A percentile compares a stretch with the other conserved stretches of the same genome.
These are phyloP conservation scores for Diaporthe sp. DNA, from an alignment of 2,329 filamentous ascomycete species.

Conservation along the genomic window DNA sequence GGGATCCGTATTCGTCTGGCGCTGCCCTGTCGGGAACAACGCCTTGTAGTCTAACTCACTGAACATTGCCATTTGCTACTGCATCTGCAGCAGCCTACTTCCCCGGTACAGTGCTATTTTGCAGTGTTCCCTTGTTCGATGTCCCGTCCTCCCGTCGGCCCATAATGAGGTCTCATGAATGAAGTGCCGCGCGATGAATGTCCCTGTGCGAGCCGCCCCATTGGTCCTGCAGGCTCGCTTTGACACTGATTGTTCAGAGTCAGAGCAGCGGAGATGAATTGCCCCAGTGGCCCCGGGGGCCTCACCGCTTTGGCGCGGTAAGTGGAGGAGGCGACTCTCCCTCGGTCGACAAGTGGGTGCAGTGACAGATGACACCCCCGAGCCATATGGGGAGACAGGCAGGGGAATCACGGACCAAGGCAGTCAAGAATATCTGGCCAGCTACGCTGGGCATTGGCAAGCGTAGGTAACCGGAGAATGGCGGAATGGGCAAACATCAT, in stretches of 20 bases:
- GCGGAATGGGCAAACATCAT: not conserved
- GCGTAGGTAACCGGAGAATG: not conserved
- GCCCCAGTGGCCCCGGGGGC: not conserved
- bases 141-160: slow-evolving; percentile 17
- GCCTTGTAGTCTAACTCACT: not conserved
- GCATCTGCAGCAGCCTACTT: slow-evolving; percentile 9
- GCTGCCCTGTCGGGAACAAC: not conserved
- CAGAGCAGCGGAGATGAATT: slow-evolving; percentile 30
- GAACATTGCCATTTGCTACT: not conserved
- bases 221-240: slow-evolving; percentile 16
- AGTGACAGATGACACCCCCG: slow-evolving; percentile 5
- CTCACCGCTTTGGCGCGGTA: slow-evolving; percentile 23
- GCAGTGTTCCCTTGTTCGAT: not conserved
- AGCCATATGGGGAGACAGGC: not conserved
- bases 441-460: not conserved
- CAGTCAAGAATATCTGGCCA: not conserved
- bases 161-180: slow-evolving; percentile 12
- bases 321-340: slow-evolving; percentile 4
- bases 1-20: not conserved
- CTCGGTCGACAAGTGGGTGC: slow-evolving; percentile 14
- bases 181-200: not conserved
- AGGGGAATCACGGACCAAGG: not conserved
- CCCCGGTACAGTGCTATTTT: not conserved
- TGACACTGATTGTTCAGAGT: slow-evolving; percentile 15
- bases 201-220: slow-evolving; percentile 6